phyloP scores from a whole-genome alignment of 106 monocot genomes.

The Hemerocallis citrina region DNA sequence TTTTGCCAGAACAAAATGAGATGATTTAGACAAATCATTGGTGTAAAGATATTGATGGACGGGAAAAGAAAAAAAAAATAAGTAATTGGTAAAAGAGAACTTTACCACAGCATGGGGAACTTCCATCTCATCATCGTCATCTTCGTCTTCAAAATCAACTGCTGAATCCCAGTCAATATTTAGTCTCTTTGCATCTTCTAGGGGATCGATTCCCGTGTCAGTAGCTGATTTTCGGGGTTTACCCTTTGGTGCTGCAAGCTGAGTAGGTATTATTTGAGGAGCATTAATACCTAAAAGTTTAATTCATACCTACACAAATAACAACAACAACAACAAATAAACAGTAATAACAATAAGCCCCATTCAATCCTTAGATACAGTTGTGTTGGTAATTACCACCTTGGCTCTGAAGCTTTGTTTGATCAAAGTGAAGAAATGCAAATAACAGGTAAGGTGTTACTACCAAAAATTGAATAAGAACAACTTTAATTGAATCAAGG shows the following conservation, averaged over 20 bases:
- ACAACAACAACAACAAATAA: no score
- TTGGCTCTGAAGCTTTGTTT: no score
- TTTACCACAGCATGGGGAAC: conserved; percentile 78
- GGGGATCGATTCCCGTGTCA: conserved; percentile 79
- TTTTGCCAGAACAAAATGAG: neutral
- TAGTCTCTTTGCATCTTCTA: conserved; percentile 72
- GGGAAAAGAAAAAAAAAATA: no score
- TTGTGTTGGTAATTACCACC: no score
- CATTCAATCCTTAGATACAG: no score
- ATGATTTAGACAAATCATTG: no score
- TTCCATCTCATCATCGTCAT: conserved; percentile 49
- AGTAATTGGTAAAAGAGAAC: neutral
- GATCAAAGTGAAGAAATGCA: no score
- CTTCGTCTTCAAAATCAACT: conserved; percentile 61
- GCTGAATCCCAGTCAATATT: conserved; percentile 93
- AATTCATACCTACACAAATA: no score
- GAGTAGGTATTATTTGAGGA: neutral
- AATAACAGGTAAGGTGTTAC: no score
- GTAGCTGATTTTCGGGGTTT: conserved; percentile 70
- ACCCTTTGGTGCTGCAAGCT: conserved; percentile 60
- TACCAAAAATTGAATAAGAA: no score
- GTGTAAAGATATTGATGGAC: neutral
- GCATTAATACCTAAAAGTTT: neutral
- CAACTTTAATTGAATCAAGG: no score
- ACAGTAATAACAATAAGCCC: no score